A percentile compares a stretch with the other conserved stretches of the same genome.
These are phyloP conservation scores for Quercus ilex DNA, from an alignment of 306 rosid genomes.

Conservation along the genomic window DNA sequence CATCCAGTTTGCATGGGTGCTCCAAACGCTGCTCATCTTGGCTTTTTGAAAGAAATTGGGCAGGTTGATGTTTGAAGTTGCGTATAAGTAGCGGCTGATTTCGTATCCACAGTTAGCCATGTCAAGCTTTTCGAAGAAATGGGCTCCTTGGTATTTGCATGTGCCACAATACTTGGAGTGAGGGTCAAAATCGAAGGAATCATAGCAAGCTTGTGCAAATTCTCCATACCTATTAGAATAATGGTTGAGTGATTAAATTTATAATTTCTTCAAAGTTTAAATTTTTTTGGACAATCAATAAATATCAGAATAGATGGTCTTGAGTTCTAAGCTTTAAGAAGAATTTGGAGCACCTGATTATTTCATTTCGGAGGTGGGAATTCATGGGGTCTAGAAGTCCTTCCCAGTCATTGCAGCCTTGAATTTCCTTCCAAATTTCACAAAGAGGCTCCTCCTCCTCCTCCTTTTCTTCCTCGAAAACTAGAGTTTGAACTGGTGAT, in stretches of 20 bases:
- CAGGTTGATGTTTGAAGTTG: conserved; percentile 71
- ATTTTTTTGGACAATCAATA: no score
- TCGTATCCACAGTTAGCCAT: conserved; percentile 36
- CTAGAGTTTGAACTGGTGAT: neutral
- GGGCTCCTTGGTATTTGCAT: conserved; percentile 50
- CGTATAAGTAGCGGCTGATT: conserved; percentile 62
- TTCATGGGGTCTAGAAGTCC: conserved; percentile 53
- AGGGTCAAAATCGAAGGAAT: conserved; percentile 69
- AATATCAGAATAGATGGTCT: no score
- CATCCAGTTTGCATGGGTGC: conserved; percentile 79
- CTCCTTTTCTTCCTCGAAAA: conserved; percentile 3
- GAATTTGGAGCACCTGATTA: conserved; percentile 35
- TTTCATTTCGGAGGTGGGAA: conserved; percentile 49
- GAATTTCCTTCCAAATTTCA: conserved; percentile 54
- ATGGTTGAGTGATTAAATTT: no score
- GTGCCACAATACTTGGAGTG: conserved; percentile 71
- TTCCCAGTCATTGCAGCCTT: conserved; percentile 58
- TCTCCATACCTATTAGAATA: conserved; percentile 31
- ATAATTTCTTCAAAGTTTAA: no score
- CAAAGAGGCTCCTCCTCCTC: neutral
- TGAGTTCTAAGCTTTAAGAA: no score
- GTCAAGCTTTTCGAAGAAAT: conserved; percentile 44
- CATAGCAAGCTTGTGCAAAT: conserved; percentile 56
- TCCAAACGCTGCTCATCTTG: conserved; percentile 46
- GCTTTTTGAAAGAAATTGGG: conserved; percentile 71